These are phyloP conservation scores for Leptographium radiaticola DNA, from an alignment of 2,329 filamentous ascomycete species.

Conservation along the genomic window DNA sequence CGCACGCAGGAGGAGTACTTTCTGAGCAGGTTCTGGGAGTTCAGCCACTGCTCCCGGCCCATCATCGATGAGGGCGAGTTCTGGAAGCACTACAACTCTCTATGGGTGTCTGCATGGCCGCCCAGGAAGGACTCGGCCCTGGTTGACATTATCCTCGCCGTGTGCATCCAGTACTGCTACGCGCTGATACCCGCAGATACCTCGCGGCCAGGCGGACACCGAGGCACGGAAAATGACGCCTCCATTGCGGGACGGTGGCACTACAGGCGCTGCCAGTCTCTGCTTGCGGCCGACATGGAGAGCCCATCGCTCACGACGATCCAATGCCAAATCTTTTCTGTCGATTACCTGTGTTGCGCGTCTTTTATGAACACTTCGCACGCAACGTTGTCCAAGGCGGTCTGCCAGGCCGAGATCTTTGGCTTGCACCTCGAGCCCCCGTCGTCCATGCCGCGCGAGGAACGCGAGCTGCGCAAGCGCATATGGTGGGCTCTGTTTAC, in stretches of 20 bases:
- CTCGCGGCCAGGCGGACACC: background rate
- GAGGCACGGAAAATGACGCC: conserved; percentile 17
- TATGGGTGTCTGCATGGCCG: conserved; percentile 19
- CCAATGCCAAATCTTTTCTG: conserved; percentile 31
- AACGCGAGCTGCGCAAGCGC: conserved; percentile 31
- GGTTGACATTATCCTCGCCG: conserved; percentile 36
- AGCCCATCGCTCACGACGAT: conserved; percentile 32
- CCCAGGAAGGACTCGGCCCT: conserved; percentile 28
- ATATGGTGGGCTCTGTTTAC: conserved; percentile 39
- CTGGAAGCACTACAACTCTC: conserved; percentile 22
- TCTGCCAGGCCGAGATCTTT: conserved; percentile 31
- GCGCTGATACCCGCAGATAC: conserved; percentile 13
- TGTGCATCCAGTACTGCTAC: conserved; percentile 35
- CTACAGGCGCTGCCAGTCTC: conserved; percentile 31
- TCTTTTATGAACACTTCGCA: conserved; percentile 36
- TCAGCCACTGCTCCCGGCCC: conserved; percentile 21
- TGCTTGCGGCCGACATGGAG: conserved; percentile 31
- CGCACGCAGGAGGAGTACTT: conserved; percentile 27
- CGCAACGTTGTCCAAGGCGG: conserved; percentile 23
- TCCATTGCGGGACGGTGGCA: conserved; percentile 30
- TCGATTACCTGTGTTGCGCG: conserved; percentile 31
- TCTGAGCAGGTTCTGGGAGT: conserved; percentile 26
- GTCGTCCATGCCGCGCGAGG: conserved; percentile 15
- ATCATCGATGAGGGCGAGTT: conserved; percentile 28
- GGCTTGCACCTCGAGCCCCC: conserved; percentile 34